Evolutionary conservation across 345 rosid genomes (phyloP), one percentile per base, ranked within the genome.

Genomic region (Rubroshorea leprosula): DNA sequence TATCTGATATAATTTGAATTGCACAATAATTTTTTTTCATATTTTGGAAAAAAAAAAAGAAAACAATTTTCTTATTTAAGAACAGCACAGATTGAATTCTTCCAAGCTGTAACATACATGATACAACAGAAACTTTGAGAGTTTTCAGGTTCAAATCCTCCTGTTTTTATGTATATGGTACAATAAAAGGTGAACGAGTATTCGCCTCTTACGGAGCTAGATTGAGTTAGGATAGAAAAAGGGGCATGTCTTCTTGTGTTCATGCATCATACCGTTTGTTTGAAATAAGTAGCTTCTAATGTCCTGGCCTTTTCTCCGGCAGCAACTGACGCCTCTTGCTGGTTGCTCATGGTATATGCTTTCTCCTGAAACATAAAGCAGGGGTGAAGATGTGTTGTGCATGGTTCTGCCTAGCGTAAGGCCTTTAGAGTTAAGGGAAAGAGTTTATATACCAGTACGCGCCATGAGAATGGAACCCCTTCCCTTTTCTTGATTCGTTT

Each of bases 391-490:
- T 44, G 27, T 23, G 1, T 26, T 14, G 0, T 24, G 50, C 38
- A 18, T 6, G 13, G 26, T 29, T 55, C 51, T 27, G 16, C 54
- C 19, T 51, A 57, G 26, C 24, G 24, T 67, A 43, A 11, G 22
- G 43, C 23, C 50, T 2, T 10, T 10, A 62, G 43, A 12, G 21
- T 22, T 17, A 58, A 64, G 20, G 21, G n/a, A 55, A 56, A 57
- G 53, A 18, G 54, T 1, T 23, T 19, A 20, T 45, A 51, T 79
- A 92, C 98, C 87, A 84, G 76, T 47, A 92, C 62, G 54, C 89
- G 90, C 96, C 96, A 86, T 71, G 75, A 41, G 83, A 83, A 92
- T 26, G 93, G 90, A 58, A 53, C 73, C 16, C 93, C 96, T 22
- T 86, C 84, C 64, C 93, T 81, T 65, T 58, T 75, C 58, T 73